phyloP scores from a whole-genome alignment of 208 protist species.

The Wallacemonas rigidus region DNA sequence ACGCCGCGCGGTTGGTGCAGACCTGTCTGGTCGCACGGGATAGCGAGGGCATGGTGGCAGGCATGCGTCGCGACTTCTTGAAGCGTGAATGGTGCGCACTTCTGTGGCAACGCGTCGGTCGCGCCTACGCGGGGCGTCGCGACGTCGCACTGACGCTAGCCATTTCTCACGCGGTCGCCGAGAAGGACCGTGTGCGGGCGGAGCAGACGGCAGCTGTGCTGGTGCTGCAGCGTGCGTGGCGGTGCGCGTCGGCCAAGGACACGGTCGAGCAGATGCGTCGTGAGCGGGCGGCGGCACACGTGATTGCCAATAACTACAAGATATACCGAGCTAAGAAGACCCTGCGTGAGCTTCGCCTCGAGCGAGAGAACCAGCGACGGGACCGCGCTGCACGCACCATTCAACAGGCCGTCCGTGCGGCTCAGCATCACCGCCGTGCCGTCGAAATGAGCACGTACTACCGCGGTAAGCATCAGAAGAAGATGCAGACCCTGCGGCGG shows the following conservation, averaged over 20 bases:
- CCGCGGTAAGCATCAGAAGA: constrained; percentile 43
- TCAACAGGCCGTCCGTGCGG: constrained; percentile 52
- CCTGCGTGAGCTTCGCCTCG: constrained; percentile 48
- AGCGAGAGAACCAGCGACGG: constrained; percentile 25
- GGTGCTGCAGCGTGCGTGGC: constrained; percentile 83
- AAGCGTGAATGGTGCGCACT: constrained; percentile 39
- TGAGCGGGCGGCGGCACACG: constrained; percentile 39
- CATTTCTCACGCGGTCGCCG: constrained; percentile 23
- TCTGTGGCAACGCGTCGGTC: constrained; percentile 59
- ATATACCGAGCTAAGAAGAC: constrained; percentile 52
- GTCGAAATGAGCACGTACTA: constrained; percentile 72
- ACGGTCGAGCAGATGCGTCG: constrained; percentile 56
- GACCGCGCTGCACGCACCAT: constrained; percentile 53
- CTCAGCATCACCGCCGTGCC: constrained; percentile 35
- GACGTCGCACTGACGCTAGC: constrained; percentile 43
- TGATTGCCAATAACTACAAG: constrained; percentile 58
- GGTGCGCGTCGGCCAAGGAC: constrained; percentile 64
- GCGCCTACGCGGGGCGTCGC: constrained; percentile 47
- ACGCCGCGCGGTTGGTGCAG: constrained; percentile 51
- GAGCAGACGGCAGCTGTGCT: constrained; percentile 44
- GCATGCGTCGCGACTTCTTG: constrained; percentile 50
- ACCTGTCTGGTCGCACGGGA: constrained; percentile 37
- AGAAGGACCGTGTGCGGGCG: constrained; percentile 33
- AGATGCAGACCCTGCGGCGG: constrained; percentile 53
- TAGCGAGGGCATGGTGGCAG: constrained; percentile 52